Evolutionary conservation across 1,284 basidiomycete species (phyloP), one percentile per base, ranked within the genome.

Genomic region (Apiotrichum brassicae): DNA sequence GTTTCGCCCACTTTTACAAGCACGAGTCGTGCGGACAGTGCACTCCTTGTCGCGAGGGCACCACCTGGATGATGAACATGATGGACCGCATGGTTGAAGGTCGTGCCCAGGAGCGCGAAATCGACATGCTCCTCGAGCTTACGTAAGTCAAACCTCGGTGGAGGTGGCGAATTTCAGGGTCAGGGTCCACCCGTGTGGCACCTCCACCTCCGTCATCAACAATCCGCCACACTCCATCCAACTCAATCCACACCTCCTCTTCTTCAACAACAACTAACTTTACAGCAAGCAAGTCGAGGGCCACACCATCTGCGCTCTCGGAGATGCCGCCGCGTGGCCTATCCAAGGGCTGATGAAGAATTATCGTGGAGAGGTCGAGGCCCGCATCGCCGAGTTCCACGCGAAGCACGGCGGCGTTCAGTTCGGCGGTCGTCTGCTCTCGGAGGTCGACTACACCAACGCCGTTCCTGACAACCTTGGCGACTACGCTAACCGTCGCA

Each of bases 11-110:
- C 59, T 94, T 95, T 76, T 95, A 95, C 79, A 95, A 97, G 76
- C 94, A 97, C 77, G 95, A 97, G 74, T 94, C 90, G 5, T 98
- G 94, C 66, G 95, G 95, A 20, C 95, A 97, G 74, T 98, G 93
- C 71, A 97, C 94, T 6, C 93, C 93, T 3, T 97, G 93, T 74
- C 79, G 92, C 62, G 92, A 95, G 71, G 92, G 92, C 42, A 95
- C 92, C 3, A 93, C 89, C 0, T 95, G 92, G 92, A 89, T 97
- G 86, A 88, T 86, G 82, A 94, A 95, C 75, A 94, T 95, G 87
- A 95, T 95, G 91, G 82, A 90, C 70, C 83, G 91, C 46, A 70
- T 76, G 62, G 64, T 87, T 34, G 85, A 88, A 66, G 93, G 94
- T 3, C 81, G 91, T 18, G 89, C 85, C 1, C 87, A 94, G 69